phyloP scores from a whole-genome alignment of 345 rosid genomes.

The Linum usitatissimum region DNA sequence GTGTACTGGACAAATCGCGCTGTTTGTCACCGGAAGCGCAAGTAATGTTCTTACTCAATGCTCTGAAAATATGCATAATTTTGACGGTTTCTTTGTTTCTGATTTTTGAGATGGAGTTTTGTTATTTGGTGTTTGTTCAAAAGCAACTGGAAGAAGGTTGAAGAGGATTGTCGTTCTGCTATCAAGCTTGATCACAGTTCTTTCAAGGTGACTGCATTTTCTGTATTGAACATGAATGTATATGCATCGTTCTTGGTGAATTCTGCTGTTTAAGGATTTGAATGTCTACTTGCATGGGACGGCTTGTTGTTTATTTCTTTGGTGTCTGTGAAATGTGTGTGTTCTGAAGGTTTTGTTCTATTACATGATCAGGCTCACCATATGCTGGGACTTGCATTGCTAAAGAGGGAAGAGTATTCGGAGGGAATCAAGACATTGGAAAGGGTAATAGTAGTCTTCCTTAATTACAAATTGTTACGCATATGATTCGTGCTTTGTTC shows the following conservation, averaged over 20 bases:
- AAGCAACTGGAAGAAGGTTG: slow-evolving; percentile 79
- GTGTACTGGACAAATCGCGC: slow-evolving; percentile 94
- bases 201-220: slow-evolving; percentile 42
- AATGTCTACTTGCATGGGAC: background rate
- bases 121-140: slow-evolving; percentile 10
- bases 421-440: slow-evolving; percentile 61
- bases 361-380: slow-evolving; percentile 53
- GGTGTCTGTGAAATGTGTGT: background rate
- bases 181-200: slow-evolving; percentile 55
- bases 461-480: background rate
- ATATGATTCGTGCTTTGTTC: background rate
- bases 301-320: background rate
- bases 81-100: background rate
- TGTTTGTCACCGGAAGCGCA: slow-evolving; percentile 70
- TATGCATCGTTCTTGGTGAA: background rate
- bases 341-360: slow-evolving; percentile 7
- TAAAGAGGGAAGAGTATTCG: slow-evolving; percentile 36
- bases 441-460: slow-evolving; percentile 35
- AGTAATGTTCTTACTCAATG: slow-evolving; percentile 37
- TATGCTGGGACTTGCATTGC: slow-evolving; percentile 75
- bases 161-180: slow-evolving; percentile 74
- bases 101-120: slow-evolving; percentile 2
- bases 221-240: background rate
- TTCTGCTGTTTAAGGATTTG: background rate
- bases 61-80: background rate